A percentile compares a stretch with the other conserved stretches of the same genome.
Evolutionary conservation across 1,284 basidiomycete genomes (phyloP).

Genomic region (Ceratobasidium theobromae): DNA sequence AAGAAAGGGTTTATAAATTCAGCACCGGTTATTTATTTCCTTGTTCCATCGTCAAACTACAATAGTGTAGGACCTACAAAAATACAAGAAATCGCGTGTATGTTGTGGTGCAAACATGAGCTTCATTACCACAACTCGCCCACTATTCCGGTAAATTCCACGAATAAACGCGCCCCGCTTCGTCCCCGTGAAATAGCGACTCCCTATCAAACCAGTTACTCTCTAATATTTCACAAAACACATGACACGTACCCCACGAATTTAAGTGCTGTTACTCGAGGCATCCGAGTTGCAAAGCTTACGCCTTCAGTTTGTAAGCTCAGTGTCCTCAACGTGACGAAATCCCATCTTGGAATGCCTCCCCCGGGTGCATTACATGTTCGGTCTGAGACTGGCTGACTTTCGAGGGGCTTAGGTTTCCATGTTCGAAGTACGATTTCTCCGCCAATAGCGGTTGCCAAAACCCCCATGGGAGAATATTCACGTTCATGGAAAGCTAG

Average conservation of each 20-base stretch:
- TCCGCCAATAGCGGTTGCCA: slow-evolving; percentile 57
- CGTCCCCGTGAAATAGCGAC: slow-evolving; percentile 34
- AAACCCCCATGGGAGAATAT: slow-evolving; percentile 65
- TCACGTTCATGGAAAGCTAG: slow-evolving; percentile 81
- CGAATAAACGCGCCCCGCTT: slow-evolving; percentile 31
- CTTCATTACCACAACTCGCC: no score
- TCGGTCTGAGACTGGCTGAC: not conserved
- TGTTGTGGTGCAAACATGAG: no score
- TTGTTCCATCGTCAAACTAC: no score
- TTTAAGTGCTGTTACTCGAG: slow-evolving; percentile 62
- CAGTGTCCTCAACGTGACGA: slow-evolving; percentile 63
- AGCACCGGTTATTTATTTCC: no score
- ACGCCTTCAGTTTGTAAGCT: slow-evolving; percentile 49
- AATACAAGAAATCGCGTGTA: no score
- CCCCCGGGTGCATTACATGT: slow-evolving; percentile 61
- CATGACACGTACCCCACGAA: slow-evolving; percentile 62
- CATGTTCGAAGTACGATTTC: slow-evolving; percentile 69
- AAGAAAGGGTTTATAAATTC: no score
- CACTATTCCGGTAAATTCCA: slow-evolving; percentile 35
- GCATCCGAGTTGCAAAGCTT: slow-evolving; percentile 42
- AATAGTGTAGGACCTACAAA: no score
- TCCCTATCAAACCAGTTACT: slow-evolving; percentile 12
- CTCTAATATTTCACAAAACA: not conserved
- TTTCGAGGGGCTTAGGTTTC: slow-evolving; percentile 49
- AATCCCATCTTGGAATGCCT: slow-evolving; percentile 67